A percentile compares a stretch with the other conserved stretches of the same genome.
phyloP scores from a whole-genome alignment of 2,329 filamentous ascomycete species.

The Ascochyta koolunga region DNA sequence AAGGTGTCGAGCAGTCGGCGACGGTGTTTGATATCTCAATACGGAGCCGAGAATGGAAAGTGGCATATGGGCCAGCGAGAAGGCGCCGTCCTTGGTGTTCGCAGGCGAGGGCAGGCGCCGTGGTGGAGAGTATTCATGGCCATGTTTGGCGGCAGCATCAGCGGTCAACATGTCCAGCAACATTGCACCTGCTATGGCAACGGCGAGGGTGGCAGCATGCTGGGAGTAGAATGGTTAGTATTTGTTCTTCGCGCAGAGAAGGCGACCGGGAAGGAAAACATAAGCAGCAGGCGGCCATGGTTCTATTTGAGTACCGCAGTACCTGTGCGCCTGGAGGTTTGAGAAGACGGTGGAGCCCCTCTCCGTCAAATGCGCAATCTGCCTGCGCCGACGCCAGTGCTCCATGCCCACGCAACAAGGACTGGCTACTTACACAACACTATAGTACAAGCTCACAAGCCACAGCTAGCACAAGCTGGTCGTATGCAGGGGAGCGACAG shows the following conservation, averaged over 20 bases:
- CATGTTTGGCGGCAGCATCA: conserved; percentile 43
- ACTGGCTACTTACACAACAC: too few species aligned
- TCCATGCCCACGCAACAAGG: conserved; percentile 6
- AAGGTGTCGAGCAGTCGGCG: conserved; percentile 17
- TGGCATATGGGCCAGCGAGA: conserved; percentile 39
- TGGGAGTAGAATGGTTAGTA: conserved; percentile 25
- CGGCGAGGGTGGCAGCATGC: conserved; percentile 22
- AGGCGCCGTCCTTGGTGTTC: conserved; percentile 32
- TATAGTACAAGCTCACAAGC: too few species aligned
- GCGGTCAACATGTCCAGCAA: conserved; percentile 49
- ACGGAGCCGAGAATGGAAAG: conserved; percentile 43
- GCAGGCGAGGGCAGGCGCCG: conserved; percentile 24
- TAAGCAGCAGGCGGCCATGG: conserved; percentile 15
- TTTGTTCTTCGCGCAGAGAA: not conserved
- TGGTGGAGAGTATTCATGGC: conserved; percentile 32
- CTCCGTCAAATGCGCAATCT: conserved; percentile 16
- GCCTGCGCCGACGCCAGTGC: conserved; percentile 18
- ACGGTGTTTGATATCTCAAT: conserved; percentile 32
- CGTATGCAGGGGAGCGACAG: conserved; percentile 21
- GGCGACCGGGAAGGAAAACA: conserved; percentile 13
- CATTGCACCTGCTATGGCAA: conserved; percentile 31
- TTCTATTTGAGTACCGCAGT: conserved; percentile 17
- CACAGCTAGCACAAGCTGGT: conserved; percentile 28
- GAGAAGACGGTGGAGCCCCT: conserved; percentile 19
- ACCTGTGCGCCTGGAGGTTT: conserved; percentile 32